Conservation (phyloP, 73 alveolate species). For the Paramecium primaurelia region DNA sequence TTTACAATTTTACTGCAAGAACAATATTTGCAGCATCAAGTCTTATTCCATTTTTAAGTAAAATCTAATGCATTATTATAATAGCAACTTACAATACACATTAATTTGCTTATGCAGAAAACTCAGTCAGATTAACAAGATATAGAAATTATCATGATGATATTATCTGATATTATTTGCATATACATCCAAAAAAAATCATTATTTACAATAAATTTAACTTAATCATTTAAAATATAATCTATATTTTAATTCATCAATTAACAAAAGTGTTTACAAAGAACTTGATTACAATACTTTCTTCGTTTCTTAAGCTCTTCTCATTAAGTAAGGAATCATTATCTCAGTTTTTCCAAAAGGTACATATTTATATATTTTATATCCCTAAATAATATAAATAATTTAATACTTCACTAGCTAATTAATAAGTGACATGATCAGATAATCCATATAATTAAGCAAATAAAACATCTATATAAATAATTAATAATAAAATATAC, state of each 20-base stretch:
- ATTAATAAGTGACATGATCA: conserved; percentile 51
- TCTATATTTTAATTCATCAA: conserved; percentile 55
- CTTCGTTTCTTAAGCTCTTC: conserved; percentile 63
- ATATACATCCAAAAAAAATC: neutral
- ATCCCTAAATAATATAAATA: conserved; percentile 15
- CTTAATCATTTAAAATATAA: conserved; percentile 21
- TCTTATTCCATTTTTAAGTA: conserved; percentile 3
- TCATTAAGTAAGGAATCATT: conserved; percentile 59
- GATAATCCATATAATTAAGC: conserved; percentile 60
- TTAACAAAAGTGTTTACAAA: conserved; percentile 17
- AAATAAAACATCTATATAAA: conserved; percentile 33
- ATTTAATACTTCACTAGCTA: conserved; percentile 37
- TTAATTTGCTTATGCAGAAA: neutral
- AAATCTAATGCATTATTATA: neutral
- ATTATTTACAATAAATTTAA: neutral
- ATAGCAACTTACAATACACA: neutral
- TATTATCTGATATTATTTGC: conserved; percentile 7
- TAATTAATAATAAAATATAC: neutral
- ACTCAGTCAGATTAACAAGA: conserved; percentile 35
- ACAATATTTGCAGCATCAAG: neutral
- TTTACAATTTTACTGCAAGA: conserved; percentile 26
- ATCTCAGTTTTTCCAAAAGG: conserved; percentile 61
- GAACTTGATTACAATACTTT: conserved; percentile 12
- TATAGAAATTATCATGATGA: conserved; percentile 1
- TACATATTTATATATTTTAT: conserved; percentile 45